phyloP scores from a whole-genome alignment of 202 grass and related monocot genomes.

The Zizania palustris region DNA sequence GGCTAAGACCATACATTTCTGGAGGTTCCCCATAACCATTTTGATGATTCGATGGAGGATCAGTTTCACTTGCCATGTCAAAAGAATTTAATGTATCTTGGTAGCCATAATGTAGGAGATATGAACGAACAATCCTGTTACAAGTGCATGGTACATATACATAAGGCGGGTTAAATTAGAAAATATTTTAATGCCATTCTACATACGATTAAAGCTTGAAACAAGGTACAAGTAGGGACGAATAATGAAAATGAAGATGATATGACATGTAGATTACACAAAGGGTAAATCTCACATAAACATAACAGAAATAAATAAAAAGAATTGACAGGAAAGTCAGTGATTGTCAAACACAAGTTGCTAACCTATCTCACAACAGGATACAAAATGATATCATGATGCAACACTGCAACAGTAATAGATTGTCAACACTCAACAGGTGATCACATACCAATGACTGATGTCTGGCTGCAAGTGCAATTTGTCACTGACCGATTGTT shows the following conservation, averaged over 20 bases:
- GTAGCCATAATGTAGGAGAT: conserved; percentile 96
- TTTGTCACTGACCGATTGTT: conserved; percentile 64
- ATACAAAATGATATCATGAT: not conserved
- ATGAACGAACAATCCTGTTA: conserved; percentile 86
- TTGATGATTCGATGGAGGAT: conserved; percentile 52
- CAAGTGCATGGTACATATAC: conserved; percentile 18
- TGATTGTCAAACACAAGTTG: not conserved
- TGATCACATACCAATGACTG: conserved; percentile 66
- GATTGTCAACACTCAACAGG: conserved; percentile 19
- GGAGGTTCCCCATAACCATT: conserved; percentile 72
- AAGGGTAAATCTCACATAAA: conserved; percentile 17
- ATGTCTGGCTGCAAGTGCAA: conserved; percentile 63
- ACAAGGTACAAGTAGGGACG: conserved; percentile 16
- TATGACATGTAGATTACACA: not conserved
- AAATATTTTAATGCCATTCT: conserved; percentile 24
- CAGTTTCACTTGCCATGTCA: conserved; percentile 76
- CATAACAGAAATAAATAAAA: not conserved
- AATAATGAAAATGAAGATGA: conserved; percentile 34
- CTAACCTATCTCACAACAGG: not conserved
- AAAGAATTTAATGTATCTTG: conserved; percentile 94
- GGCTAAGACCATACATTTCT: conserved; percentile 83
- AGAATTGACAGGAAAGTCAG: not conserved
- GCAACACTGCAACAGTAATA: conserved; percentile 18
- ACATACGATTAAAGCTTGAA: not conserved
- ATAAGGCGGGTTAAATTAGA: conserved; percentile 22